Percentiles rank a stretch among this genome's conserved stretches.
Evolutionary conservation across 1,284 basidiomycete species (phyloP).

Genomic region (Ceratobasidium sp.): DNA sequence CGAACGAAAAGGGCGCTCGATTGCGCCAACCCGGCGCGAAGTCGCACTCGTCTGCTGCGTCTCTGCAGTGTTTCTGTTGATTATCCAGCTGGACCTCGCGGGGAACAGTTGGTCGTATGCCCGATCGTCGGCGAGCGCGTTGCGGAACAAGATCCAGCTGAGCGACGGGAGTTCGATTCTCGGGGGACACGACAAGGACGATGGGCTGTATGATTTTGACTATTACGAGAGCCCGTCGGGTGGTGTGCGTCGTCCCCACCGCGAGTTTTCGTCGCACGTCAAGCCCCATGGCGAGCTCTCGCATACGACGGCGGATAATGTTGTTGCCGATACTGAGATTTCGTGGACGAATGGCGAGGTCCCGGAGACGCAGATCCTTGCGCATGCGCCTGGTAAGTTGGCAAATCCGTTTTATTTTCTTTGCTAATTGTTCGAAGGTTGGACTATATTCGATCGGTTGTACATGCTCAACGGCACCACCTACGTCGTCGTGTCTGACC

Average conservation of each 20-base stretch:
- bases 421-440: conserved; percentile 36
- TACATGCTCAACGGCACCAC: conserved; percentile 43
- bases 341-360: conserved; percentile 36
- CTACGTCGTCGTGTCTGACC: conserved; percentile 47
- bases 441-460: conserved; percentile 42
- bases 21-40: conserved; percentile 25
- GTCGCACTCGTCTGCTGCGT: conserved; percentile 17
- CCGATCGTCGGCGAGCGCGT: not conserved
- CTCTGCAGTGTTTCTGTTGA: conserved; percentile 9
- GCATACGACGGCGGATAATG: conserved; percentile 12
- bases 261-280: conserved; percentile 32
- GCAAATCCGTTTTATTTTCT: not conserved
- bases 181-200: conserved; percentile 24
- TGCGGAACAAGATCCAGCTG: conserved; percentile 9
- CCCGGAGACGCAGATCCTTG: conserved; percentile 37
- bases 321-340: conserved; percentile 30
- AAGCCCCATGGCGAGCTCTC: conserved; percentile 19
- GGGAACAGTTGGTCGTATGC: conserved; percentile 14
- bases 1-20: not conserved
- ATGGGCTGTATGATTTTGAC: conserved; percentile 30
- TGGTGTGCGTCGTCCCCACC: not conserved
- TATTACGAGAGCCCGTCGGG: conserved; percentile 22
- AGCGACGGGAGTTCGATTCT: conserved; percentile 25
- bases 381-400: conserved; percentile 41
- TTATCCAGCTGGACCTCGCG: conserved; percentile 12